Evolutionary conservation across 2,329 filamentous ascomycete genomes (phyloP), one percentile per base, ranked within the genome.

Genomic region (Seiridium unicorne): DNA sequence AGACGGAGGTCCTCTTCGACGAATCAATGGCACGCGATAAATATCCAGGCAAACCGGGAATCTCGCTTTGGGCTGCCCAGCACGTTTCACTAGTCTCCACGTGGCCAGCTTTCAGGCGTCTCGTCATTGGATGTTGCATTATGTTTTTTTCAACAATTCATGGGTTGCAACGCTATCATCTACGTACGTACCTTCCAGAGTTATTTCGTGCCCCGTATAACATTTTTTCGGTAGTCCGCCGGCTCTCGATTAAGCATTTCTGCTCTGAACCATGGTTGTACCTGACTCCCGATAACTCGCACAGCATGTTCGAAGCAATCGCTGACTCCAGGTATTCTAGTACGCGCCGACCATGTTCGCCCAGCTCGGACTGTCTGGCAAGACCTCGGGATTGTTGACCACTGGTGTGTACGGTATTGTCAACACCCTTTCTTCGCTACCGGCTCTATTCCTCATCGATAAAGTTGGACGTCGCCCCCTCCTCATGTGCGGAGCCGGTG

Each of bases 371-470:
- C 69, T 81, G 0, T 69, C 70, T 0, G 70, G 70, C 3, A 79
- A 80, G 53, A 73, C 81, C 62, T 71, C 80, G 62, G 51, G 66
- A 0, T 74, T 87, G 0, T 72, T 86, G 10, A 84, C 84, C 1
- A 86, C 84, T 1, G 84, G 84, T 5, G 83, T 87, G 0, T 81
- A 82, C 26, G 84, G 84, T 13, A 81, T 86, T 36, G 78, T 83
- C 5, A 84, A 84, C 74, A 80, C 78, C 48, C 67, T 86, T 26
- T 71, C 69, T 11, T 77, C 76, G 0, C 58, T 79, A 0, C 76
- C 77, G 0, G 75, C 76, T 0, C 64, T 71, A 1, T 63, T 77
- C 47, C 61, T 72, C 44, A 79, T 83, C 70, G 81, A 83, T 62
- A 71, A 70, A 3, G 68, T 81, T 44, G 80, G 81, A 9, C 76